Evolutionary conservation across 805 yeast species (phyloP), one percentile per base, ranked within the genome.

Genomic region (Wilhelminamyces savonicus): DNA sequence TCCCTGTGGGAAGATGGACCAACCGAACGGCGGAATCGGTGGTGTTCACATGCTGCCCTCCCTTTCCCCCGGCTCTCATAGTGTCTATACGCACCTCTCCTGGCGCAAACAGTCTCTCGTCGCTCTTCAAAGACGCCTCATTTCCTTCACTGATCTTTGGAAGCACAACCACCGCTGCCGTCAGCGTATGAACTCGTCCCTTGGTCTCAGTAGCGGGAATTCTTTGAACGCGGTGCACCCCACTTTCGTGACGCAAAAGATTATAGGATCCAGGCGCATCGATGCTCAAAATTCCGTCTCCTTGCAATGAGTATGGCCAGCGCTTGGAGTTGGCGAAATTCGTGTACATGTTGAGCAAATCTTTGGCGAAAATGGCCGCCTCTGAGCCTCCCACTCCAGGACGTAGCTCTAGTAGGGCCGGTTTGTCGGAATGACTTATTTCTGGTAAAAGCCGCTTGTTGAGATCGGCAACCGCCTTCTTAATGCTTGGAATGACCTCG

Each of bases 311-410:
- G n/a, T n/a, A n/a, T n/a, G n/a, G n/a, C 97, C 97, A 92, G 26
- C 66, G 58, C 43, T 75, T 71, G 24, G 57, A 43, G 32, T 71
- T 70, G 21, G 90, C 83, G 49, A 75, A 87, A 34, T 73, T 77
- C 16, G 69, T 58, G 54, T 92, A 92, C 97, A 92, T 86, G 34
- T 71, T 69, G 36, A 86, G 55, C 33, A 92, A 58, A 48, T 92
- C 92, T 23, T 71, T 72, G 0, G 97, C 75, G 54, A 92, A 92
- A 10, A 92, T 71, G 50, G 79, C 78, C 0, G 98, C 96, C 50
- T 92, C 98, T 5, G 78, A 74, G 3, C 98, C 98, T 11, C 98
- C 98, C 2, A 90, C 86, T 6, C 98, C 98, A 0, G 97, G 97
- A 34, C 97, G 68, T 10, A 92, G 57, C 52, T 92, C 98, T 13